Conservation (phyloP, 2,329 filamentous ascomycete genomes). For the Colletotrichum lindemuthianum region DNA sequence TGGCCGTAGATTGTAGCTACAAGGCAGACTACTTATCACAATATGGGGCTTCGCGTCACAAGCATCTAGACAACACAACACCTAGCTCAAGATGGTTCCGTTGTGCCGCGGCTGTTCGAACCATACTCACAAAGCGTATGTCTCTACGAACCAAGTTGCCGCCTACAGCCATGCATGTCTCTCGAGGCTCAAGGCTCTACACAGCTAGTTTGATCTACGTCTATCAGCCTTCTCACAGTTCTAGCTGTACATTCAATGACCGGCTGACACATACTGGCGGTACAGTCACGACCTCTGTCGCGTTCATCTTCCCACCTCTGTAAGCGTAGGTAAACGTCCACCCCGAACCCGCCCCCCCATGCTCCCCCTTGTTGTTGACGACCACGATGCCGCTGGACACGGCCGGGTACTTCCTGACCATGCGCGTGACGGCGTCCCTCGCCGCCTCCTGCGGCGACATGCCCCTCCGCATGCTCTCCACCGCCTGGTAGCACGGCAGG, state of each 20-base stretch:
- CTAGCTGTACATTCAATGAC: background rate
- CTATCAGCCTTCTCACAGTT: background rate
- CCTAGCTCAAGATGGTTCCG: too few relatives aligned
- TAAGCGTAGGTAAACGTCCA: conserved; percentile 66
- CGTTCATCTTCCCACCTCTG: conserved; percentile 57
- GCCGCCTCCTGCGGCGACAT: conserved; percentile 60
- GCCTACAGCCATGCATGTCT: too few relatives aligned
- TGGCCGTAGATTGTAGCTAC: too few relatives aligned
- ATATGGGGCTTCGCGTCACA: too few relatives aligned
- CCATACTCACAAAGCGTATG: accelerated
- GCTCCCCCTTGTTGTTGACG: conserved; percentile 57
- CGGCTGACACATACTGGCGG: conserved; percentile 27
- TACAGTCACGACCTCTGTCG: conserved; percentile 56
- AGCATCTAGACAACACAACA: too few relatives aligned
- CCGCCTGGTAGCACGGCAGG: conserved; percentile 66
- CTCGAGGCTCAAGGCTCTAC: too few relatives aligned
- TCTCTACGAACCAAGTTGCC: too few relatives aligned
- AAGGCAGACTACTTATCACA: too few relatives aligned
- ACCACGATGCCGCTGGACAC: conserved; percentile 62
- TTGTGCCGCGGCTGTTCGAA: too few relatives aligned
- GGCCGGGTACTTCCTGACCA: conserved; percentile 58
- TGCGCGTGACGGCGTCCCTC: conserved; percentile 59
- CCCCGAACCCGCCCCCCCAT: conserved; percentile 61
- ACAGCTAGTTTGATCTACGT: too few relatives aligned
- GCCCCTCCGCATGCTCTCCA: conserved; percentile 61